phyloP scores from a whole-genome alignment of 2,329 filamentous ascomycete species.

The Pestalotiopsis sp. region DNA sequence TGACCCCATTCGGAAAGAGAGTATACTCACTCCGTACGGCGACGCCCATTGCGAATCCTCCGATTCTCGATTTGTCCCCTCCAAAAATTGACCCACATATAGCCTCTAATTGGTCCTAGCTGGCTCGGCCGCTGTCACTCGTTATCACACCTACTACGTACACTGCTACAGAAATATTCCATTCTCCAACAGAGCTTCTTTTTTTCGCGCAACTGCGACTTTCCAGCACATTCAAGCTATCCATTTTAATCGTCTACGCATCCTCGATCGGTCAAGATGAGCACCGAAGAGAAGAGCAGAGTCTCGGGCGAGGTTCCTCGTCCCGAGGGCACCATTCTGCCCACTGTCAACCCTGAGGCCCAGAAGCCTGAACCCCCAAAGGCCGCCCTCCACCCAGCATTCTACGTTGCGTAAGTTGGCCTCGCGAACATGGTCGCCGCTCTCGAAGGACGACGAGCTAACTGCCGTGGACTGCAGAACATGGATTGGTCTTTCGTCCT shows the following conservation, averaged over 20 bases:
- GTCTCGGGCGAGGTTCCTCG: conserved; percentile 75
- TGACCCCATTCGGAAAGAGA: background rate
- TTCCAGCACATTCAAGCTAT: conserved; percentile 5
- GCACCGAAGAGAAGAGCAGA: conserved; percentile 77
- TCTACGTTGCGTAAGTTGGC: conserved; percentile 72
- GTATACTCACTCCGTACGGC: background rate
- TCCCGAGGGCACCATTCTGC: conserved; percentile 65
- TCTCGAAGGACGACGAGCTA: background rate
- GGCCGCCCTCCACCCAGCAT: conserved; percentile 70
- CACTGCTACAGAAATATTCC: conserved; percentile 3
- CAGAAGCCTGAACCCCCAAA: conserved; percentile 71
- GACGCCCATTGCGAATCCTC: background rate
- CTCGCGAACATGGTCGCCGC: background rate
- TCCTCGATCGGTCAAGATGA: conserved; percentile 47
- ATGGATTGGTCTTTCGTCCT: conserved; percentile 92
- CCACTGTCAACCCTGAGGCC: conserved; percentile 74
- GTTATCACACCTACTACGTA: conserved; percentile 8
- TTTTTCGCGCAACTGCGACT: conserved; percentile 1
- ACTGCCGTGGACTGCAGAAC: conserved; percentile 50
- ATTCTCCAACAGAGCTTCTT: conserved; percentile 2
- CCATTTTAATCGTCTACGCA: conserved; percentile 19
- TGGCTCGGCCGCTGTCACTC: conserved; percentile 27
- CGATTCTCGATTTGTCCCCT: conserved; percentile 6
- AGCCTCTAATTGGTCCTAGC: conserved; percentile 25
- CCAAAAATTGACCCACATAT: background rate